Percentiles rank a stretch among this genome's conserved stretches.
phyloP scores from a whole-genome alignment of 2,329 filamentous ascomycete genomes.

The Fusarium sp. region DNA sequence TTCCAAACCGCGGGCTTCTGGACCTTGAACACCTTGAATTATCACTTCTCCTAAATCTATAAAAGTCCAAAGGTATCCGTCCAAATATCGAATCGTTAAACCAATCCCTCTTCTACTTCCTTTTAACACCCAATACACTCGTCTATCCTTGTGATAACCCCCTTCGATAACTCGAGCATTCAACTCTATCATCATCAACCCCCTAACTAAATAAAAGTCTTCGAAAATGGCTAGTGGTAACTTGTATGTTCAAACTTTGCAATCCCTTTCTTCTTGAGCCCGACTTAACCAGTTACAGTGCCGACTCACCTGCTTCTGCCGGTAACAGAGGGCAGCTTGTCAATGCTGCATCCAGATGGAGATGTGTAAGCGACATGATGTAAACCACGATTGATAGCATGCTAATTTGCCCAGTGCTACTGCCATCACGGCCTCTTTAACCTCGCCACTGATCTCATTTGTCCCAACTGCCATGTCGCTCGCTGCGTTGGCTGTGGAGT shows the following conservation, averaged over 20 bases:
- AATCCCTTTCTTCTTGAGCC: background rate
- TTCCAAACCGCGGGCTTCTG: background rate
- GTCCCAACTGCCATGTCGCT: background rate
- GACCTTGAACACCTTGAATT: background rate
- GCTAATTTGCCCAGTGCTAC: conserved; percentile 10
- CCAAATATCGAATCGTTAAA: background rate
- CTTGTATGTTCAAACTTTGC: conserved; percentile 4
- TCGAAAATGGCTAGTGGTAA: conserved; percentile 8
- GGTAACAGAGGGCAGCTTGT: conserved; percentile 6
- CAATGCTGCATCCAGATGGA: conserved; percentile 6
- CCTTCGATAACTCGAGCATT: background rate
- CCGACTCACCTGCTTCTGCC: background rate
- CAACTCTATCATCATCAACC: background rate
- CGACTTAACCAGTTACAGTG: conserved; percentile 9
- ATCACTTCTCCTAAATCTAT: background rate
- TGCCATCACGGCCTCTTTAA: conserved; percentile 10
- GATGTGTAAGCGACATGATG: conserved; percentile 7
- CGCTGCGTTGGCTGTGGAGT: conserved; percentile 44
- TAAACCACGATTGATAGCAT: background rate
- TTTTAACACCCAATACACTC: background rate
- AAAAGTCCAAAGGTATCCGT: background rate
- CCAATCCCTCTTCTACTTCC: background rate
- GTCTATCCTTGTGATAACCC: background rate
- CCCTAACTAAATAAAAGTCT: background rate
- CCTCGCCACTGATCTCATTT: background rate